These are phyloP conservation scores for Angophora floribunda DNA, from an alignment of 345 rosid species.

Conservation along the genomic window DNA sequence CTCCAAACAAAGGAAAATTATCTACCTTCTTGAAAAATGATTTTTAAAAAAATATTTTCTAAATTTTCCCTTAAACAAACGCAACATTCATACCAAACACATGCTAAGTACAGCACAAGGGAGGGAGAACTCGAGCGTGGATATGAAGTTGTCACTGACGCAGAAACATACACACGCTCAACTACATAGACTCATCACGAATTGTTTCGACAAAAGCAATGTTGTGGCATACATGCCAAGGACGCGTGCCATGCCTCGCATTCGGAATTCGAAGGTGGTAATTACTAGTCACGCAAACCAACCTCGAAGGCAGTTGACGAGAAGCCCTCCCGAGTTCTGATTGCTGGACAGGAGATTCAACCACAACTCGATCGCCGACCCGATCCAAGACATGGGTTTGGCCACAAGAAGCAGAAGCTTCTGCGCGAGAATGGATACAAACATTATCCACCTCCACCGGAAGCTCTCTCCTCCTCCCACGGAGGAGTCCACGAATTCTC, in stretches of 20 bases:
- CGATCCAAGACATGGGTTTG: constrained; percentile 27
- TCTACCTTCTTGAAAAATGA: too few species aligned
- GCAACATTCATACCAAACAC: too few species aligned
- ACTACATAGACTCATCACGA: not conserved
- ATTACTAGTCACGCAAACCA: not conserved
- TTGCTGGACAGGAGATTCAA: constrained; percentile 45
- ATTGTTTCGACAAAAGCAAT: not conserved
- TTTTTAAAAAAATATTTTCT: too few species aligned
- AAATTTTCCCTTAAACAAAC: too few species aligned
- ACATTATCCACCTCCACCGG: constrained; percentile 40
- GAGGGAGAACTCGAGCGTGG: too few species aligned
- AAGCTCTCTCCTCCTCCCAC: constrained; percentile 20
- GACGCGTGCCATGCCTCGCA: too few species aligned
- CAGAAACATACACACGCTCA: too few species aligned
- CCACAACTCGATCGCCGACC: constrained; percentile 23
- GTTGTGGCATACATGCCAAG: too few species aligned
- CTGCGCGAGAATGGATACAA: constrained; percentile 36
- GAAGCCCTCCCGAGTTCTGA: constrained; percentile 12
- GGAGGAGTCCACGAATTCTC: constrained; percentile 35
- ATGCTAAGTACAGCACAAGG: too few species aligned
- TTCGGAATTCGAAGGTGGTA: not conserved
- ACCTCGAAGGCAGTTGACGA: constrained; percentile 19
- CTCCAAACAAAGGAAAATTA: too few species aligned
- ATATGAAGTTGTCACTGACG: too few species aligned
- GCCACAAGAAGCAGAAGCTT: constrained; percentile 24